Percentiles rank a stretch among this genome's conserved stretches.
phyloP scores from a whole-genome alignment of 2,329 filamentous ascomycete genomes.

The Chrysosphaeria jannelii region DNA sequence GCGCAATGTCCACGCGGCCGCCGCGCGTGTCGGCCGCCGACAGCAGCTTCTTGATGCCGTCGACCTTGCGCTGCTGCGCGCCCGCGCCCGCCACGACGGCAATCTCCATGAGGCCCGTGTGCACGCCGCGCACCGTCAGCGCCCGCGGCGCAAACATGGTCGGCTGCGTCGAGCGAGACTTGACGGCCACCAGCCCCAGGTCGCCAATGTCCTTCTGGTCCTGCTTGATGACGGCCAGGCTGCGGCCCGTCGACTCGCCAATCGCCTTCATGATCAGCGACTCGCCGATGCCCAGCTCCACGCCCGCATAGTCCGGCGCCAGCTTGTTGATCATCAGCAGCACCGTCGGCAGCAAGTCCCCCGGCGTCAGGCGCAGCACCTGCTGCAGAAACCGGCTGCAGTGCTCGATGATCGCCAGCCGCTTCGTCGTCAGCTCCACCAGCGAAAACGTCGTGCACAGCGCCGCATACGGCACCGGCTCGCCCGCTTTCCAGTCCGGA shows the following conservation, averaged over 20 bases:
- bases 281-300: slow-evolving; percentile 94
- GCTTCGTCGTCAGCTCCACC: slow-evolving; percentile 80
- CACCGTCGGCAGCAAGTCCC: slow-evolving; percentile 64
- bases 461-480: slow-evolving; percentile 78
- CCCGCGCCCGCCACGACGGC: slow-evolving; percentile 68
- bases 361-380: slow-evolving; percentile 70
- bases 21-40: slow-evolving; percentile 55
- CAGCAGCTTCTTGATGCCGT: slow-evolving; percentile 86
- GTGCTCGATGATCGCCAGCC: slow-evolving; percentile 62
- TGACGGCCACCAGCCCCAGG: slow-evolving; percentile 75
- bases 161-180: slow-evolving; percentile 78
- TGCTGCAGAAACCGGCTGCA: slow-evolving; percentile 79
- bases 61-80: slow-evolving; percentile 70
- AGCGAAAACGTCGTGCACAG: slow-evolving; percentile 85
- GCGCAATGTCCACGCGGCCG: slow-evolving; percentile 64
- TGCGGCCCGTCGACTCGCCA: slow-evolving; percentile 75
- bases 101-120: slow-evolving; percentile 64
- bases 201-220: slow-evolving; percentile 95
- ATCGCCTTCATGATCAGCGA: slow-evolving; percentile 98
- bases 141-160: slow-evolving; percentile 97
- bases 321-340: slow-evolving; percentile 96
- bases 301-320: slow-evolving; percentile 82
- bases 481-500: slow-evolving; percentile 74
- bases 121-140: slow-evolving; percentile 60
- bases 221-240: slow-evolving; percentile 64